phyloP scores from a whole-genome alignment of 1,139 yeast genomes.

The Debaryomyces robertsiae region DNA sequence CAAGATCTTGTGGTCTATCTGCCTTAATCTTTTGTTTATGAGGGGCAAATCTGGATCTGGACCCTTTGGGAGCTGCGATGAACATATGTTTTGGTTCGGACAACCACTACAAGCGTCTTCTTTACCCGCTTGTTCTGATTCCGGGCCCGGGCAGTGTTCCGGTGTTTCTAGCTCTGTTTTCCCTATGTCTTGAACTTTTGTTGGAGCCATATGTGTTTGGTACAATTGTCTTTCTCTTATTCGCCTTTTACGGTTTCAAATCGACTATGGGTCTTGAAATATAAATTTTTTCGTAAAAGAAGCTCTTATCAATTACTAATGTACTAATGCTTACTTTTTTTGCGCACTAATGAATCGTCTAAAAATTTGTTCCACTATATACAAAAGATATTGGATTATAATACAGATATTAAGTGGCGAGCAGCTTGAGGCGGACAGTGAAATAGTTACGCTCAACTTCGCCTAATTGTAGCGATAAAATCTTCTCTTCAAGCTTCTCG shows the following conservation, averaged over 20 bases:
- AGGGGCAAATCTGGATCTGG: slow-evolving; percentile 92
- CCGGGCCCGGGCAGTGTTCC: slow-evolving; percentile 98
- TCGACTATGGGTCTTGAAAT: background rate
- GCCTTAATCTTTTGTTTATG: slow-evolving; percentile 67
- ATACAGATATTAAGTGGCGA: slow-evolving; percentile 2
- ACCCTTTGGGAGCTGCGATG: slow-evolving; percentile 80
- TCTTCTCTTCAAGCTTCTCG: slow-evolving; percentile 24
- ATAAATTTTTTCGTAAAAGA: background rate
- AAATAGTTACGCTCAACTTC: slow-evolving; percentile 50
- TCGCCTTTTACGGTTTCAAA: too few species aligned
- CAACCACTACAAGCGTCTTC: slow-evolving; percentile 95
- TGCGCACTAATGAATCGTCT: too few species aligned
- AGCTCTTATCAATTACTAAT: slow-evolving; percentile 1
- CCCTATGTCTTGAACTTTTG: slow-evolving; percentile 17
- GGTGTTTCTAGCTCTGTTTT: slow-evolving; percentile 52
- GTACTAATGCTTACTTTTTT: too few species aligned
- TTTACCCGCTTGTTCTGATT: slow-evolving; percentile 88
- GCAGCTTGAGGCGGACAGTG: slow-evolving; percentile 17
- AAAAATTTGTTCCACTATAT: slow-evolving; percentile 6
- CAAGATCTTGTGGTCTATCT: slow-evolving; percentile 78
- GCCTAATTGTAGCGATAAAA: slow-evolving; percentile 44
- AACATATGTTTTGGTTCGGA: slow-evolving; percentile 89
- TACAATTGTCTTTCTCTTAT: too few species aligned
- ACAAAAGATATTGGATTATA: slow-evolving; percentile 6
- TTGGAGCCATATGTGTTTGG: slow-evolving; percentile 25